phyloP scores from a whole-genome alignment of 345 rosid species.

The Eucalyptus albens region DNA sequence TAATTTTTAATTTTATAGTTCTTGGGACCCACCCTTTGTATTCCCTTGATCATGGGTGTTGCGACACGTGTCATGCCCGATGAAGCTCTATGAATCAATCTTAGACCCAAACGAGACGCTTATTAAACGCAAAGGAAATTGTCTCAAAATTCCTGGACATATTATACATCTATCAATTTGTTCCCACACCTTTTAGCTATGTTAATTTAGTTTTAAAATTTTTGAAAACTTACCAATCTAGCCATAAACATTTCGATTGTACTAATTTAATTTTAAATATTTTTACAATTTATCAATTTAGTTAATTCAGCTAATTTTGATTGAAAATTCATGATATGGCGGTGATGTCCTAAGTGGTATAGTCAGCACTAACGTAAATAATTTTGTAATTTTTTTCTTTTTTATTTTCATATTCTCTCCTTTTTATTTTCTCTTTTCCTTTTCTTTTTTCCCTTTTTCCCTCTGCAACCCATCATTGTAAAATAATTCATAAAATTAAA shows the following conservation, averaged over 20 bases:
- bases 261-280: too few relatives aligned
- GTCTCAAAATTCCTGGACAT: rapidly evolving
- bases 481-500: background rate
- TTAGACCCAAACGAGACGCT: rapidly evolving
- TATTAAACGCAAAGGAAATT: background rate
- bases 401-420: too few relatives aligned
- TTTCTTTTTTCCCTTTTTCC: too few relatives aligned
- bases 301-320: rapidly evolving
- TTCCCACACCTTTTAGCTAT: rapidly evolving
- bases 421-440: too few relatives aligned
- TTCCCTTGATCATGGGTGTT: background rate
- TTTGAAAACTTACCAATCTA: rapidly evolving
- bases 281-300: rapidly evolving
- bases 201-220: too few relatives aligned
- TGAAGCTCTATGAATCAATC: too few relatives aligned
- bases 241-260: rapidly evolving
- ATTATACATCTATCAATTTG: rapidly evolving
- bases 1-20: rapidly evolving
- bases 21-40: background rate
- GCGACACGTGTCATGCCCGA: background rate
- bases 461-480: rapidly evolving
- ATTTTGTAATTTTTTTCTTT: too few relatives aligned
- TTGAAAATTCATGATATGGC: rapidly evolving
- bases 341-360: rapidly evolving
- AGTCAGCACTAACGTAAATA: rapidly evolving